These are phyloP conservation scores for Hemileia vastatrix DNA, from an alignment of 1,284 basidiomycete genomes.

Conservation along the genomic window DNA sequence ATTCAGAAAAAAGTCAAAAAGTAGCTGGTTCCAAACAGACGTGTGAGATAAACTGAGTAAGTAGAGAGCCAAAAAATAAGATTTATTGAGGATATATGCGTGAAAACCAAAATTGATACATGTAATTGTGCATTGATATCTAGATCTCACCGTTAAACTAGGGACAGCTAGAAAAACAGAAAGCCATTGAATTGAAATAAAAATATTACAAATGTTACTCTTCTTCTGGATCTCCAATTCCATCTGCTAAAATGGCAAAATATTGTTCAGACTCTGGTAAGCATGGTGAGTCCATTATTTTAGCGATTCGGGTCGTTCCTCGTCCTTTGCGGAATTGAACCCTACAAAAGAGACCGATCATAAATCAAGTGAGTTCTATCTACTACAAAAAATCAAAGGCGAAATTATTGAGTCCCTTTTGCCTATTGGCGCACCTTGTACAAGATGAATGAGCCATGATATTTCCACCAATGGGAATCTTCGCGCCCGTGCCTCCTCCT, in stretches of 20 bases:
- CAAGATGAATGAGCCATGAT: constrained; percentile 45
- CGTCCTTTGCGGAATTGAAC: constrained; percentile 87
- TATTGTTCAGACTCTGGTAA: constrained; percentile 92
- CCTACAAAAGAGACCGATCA: constrained; percentile 46
- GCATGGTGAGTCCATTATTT: constrained; percentile 96
- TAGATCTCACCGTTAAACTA: too few relatives aligned
- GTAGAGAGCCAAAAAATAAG: too few relatives aligned
- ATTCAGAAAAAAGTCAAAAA: too few relatives aligned
- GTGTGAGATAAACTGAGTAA: too few relatives aligned
- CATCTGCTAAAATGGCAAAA: constrained; percentile 76
- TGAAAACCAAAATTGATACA: too few relatives aligned
- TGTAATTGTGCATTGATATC: too few relatives aligned
- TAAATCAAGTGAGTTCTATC: neutral
- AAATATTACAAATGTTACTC: constrained; percentile 50
- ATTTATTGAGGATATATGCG: too few relatives aligned
- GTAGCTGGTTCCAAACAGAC: too few relatives aligned
- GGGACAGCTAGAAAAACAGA: too few relatives aligned
- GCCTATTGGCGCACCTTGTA: constrained; percentile 30
- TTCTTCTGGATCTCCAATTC: constrained; percentile 85
- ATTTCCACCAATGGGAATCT: constrained; percentile 70
- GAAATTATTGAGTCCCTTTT: neutral
- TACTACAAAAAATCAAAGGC: neutral
- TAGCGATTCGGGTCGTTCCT: constrained; percentile 85
- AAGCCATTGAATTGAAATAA: too few relatives aligned
- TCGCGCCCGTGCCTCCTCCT: constrained; percentile 70